These are phyloP conservation scores for Posidonia oceanica DNA, from an alignment of 116 monocot genomes.

Conservation along the genomic window DNA sequence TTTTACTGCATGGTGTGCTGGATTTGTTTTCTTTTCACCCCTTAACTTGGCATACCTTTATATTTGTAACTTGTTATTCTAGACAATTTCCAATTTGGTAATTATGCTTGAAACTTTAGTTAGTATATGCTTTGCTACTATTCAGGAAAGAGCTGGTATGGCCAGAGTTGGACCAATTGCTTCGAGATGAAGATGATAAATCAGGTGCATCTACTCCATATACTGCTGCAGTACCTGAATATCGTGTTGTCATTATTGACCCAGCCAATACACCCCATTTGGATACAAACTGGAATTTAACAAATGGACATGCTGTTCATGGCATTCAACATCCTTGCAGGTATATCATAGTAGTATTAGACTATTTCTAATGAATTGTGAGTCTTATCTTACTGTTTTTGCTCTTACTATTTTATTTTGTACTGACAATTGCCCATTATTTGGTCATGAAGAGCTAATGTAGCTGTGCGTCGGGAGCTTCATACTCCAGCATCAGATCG, in stretches of 20 bases:
- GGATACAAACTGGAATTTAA: constrained; percentile 46
- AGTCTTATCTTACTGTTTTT: background rate
- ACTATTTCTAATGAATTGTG: background rate
- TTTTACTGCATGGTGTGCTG: constrained; percentile 70
- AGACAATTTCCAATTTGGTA: background rate
- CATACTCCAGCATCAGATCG: constrained; percentile 82
- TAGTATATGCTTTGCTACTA: background rate
- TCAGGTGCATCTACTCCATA: constrained; percentile 47
- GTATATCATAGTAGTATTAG: constrained; percentile 15
- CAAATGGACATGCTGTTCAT: constrained; percentile 58
- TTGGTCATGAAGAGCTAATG: constrained; percentile 45
- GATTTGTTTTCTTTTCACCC: background rate
- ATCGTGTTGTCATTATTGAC: constrained; percentile 59
- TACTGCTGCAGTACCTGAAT: constrained; percentile 82
- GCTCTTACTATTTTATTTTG: background rate
- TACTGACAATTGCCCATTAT: background rate
- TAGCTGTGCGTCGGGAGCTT: constrained; percentile 77
- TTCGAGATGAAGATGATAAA: constrained; percentile 61
- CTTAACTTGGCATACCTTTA: background rate
- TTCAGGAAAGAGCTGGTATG: constrained; percentile 81
- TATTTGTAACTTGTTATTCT: background rate
- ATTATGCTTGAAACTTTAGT: background rate
- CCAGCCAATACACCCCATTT: constrained; percentile 15
- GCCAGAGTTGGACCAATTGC: constrained; percentile 80
- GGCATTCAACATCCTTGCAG: constrained; percentile 91